Evolutionary conservation across 1,139 yeast genomes (phyloP).

Genomic region (Fermentozyma sake): DNA sequence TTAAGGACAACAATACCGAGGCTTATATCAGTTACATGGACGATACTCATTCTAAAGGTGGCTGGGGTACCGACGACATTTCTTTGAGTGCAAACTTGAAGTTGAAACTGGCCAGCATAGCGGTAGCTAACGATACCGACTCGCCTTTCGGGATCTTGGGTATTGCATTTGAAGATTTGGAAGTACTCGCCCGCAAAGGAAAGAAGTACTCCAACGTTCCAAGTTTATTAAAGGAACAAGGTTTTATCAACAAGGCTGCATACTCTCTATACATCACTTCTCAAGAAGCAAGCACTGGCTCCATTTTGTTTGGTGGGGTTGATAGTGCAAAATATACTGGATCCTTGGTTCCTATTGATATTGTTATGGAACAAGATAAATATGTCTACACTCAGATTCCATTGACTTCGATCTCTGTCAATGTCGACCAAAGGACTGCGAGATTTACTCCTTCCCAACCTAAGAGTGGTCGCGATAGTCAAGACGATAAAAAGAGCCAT

Average conservation of each 20-base stretch:
- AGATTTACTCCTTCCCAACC: too few species aligned
- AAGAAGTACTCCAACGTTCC: conserved; percentile 24
- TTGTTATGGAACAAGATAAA: conserved; percentile 14
- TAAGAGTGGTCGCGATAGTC: too few species aligned
- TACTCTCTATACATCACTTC: conserved; percentile 44
- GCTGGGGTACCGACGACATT: conserved; percentile 55
- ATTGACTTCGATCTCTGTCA: conserved; percentile 13
- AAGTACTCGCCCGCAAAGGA: too few species aligned
- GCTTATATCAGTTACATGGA: conserved; percentile 31
- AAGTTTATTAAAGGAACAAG: conserved; percentile 20
- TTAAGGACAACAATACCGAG: conserved; percentile 38
- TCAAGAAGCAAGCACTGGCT: conserved; percentile 37
- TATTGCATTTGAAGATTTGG: too few species aligned
- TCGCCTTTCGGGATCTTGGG: conserved; percentile 59
- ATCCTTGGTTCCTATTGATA: conserved; percentile 22
- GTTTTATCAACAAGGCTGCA: conserved; percentile 22
- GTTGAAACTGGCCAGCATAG: conserved; percentile 45
- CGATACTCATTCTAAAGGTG: conserved; percentile 28
- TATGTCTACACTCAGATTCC: conserved; percentile 18
- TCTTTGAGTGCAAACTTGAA: conserved; percentile 15
- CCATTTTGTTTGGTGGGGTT: conserved; percentile 54
- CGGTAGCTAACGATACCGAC: conserved; percentile 51
- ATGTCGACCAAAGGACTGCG: too few species aligned
- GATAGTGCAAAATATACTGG: conserved; percentile 53
- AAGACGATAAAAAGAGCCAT: too few species aligned